Conservation (phyloP, 164 flowering plant species). For the Pachysandra terminalis region DNA sequence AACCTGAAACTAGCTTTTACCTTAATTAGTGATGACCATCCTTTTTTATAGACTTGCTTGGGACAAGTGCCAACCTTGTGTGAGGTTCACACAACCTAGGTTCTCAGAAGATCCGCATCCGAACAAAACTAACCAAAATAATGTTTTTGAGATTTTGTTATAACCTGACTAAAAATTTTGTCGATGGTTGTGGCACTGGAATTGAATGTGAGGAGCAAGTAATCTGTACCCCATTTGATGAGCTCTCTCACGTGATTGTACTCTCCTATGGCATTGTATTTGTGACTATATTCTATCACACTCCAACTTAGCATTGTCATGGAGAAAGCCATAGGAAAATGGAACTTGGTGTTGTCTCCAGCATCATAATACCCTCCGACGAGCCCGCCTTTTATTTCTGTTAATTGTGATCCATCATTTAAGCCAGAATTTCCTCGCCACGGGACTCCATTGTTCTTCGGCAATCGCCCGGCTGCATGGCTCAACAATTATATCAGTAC, state of each 20-base stretch:
- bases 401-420: slow-evolving; percentile 45
- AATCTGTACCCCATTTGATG: slow-evolving; percentile 94
- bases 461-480: slow-evolving; percentile 67
- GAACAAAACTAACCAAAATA: too few relatives aligned
- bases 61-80: too few relatives aligned
- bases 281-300: slow-evolving; percentile 68
- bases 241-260: slow-evolving; percentile 58
- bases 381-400: slow-evolving; percentile 51
- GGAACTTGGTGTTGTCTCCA: slow-evolving; percentile 72
- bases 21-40: too few relatives aligned
- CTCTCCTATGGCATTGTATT: slow-evolving; percentile 55
- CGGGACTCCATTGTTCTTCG: slow-evolving; percentile 41
- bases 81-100: too few relatives aligned
- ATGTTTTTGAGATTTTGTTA: slow-evolving; percentile 11
- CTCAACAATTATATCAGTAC: background rate
- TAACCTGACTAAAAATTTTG: slow-evolving; percentile 62
- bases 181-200: slow-evolving; percentile 52
- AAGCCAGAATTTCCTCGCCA: slow-evolving; percentile 78
- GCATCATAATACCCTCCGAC: slow-evolving; percentile 90
- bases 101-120: too few relatives aligned
- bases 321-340: slow-evolving; percentile 76
- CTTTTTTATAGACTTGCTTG: too few relatives aligned
- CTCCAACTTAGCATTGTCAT: slow-evolving; percentile 94
- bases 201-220: slow-evolving; percentile 77
- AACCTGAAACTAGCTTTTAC: too few relatives aligned